Evolutionary conservation across 148 eudicot genomes (phyloP).

Genomic region (Chenopodium suecicum): DNA sequence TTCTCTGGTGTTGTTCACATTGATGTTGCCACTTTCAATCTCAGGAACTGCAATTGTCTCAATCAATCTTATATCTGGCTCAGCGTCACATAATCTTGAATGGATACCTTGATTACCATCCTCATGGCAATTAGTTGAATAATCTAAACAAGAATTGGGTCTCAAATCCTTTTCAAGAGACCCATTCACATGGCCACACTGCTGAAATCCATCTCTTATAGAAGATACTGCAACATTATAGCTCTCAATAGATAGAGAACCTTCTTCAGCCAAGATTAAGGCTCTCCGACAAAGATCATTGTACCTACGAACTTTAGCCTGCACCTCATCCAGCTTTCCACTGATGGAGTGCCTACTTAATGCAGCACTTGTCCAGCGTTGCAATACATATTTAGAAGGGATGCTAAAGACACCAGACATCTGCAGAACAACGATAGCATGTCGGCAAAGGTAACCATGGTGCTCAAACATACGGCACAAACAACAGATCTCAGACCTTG

Average conservation of each 20-base stretch:
- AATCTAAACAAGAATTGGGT: constrained; percentile 23
- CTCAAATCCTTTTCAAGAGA: constrained; percentile 36
- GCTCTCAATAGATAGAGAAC: constrained; percentile 59
- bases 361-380: constrained; percentile 72
- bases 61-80: constrained; percentile 23
- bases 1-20: constrained; percentile 25
- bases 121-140: constrained; percentile 26
- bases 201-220: constrained; percentile 50
- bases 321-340: constrained; percentile 52
- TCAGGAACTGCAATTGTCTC: constrained; percentile 29
- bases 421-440: constrained; percentile 64
- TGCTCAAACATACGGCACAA: constrained; percentile 63
- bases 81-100: constrained; percentile 26
- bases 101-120: constrained; percentile 39
- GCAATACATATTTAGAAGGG: constrained; percentile 56
- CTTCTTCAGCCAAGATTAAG: constrained; percentile 65
- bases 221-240: constrained; percentile 44
- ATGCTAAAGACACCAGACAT: constrained; percentile 71
- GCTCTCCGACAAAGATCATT: constrained; percentile 68
- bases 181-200: constrained; percentile 37
- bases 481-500: constrained; percentile 52
- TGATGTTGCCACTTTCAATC: constrained; percentile 29
- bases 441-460: constrained; percentile 60
- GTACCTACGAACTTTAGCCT: constrained; percentile 54
- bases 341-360: constrained; percentile 49